Evolutionary conservation across 179 eudicot species (phyloP), one percentile per base, ranked within the genome.

Genomic region (Gypsophila paniculata): DNA sequence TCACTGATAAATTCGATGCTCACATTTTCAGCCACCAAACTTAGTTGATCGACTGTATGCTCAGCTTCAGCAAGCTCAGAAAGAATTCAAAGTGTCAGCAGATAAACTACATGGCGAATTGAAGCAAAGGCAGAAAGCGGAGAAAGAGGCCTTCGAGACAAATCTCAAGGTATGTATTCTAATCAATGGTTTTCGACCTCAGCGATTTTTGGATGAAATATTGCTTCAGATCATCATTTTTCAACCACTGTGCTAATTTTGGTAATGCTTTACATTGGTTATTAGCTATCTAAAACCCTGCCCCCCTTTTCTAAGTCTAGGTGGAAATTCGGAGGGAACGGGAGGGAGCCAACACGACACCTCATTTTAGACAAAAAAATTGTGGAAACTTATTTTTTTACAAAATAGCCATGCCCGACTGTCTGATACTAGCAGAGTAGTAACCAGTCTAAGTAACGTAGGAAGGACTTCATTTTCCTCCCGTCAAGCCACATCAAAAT

Each of bases 21-120:
- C 19, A 13, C 9, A 23, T 62, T 49, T 25, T 23, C 67, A 46
- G 96, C 68, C 42, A 74, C 76, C 63, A 65, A 65, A 19, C 67
- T 32, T 61, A 67, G 64, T 75, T 61, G 82, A 79, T 62, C 82
- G 76, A 58, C 74, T 85, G 42, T 89, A 83, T 83, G 86, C 78
- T 51, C 85, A 82, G 80, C 88, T 89, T 69, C 76, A 83, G 78
- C 88, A 77, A 78, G 79, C 78, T 65, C 79, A 84, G 76, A 79
- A 42, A 36, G 90, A 91, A 54, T 86, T 85, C 42, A 86, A 91
- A 68, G 75, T n/a, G 69, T 74, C 87, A 15, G 78, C 73, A 69
- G 79, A 74, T 74, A 88, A 83, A 69, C 88, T 95, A 59, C 83
- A 68, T 70, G 86, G 79, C 66, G 97, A 91, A 81, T 84, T 87